Base-by-base conservation (phyloP, 1,284 basidiomycete genomes). In the Pseudozyma pruni region DNA sequence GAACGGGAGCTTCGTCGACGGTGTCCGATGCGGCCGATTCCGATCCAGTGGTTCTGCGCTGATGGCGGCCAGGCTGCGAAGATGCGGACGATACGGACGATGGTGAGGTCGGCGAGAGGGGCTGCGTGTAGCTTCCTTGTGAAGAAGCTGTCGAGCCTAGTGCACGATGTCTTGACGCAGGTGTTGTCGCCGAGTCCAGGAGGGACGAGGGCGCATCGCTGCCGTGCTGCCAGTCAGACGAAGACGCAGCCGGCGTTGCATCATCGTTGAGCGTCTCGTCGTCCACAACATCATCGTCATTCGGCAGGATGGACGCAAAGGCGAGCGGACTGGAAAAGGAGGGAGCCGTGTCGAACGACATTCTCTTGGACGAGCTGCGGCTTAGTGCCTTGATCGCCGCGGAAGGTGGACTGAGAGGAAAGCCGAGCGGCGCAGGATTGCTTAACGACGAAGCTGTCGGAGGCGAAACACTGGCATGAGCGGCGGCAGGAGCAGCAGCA, bases 281-380 rank as follows among this genome's bases (percentile, higher is more conserved):
- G 22, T 72, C 57, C 32, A 58, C 50, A 33, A 41, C n/a, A 29
- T 69, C 64, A 17, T 67, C 60, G 14, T 80, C 79, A n/a, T 64
- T 58, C 8, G 78, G 73, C 13, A 81, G 51, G 35, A 68, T 73
- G 13, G 75, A 72, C 11, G 76, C 73, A 39, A 78, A 71, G 8
- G 79, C 79, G 35, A 81, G 73, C 25, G 79, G 79, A 33, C 79
- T 81, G 16, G 78, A 80, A 25, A 80, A 80, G 42, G 78, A 80
- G 2, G 79, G 79, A 14, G 73, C 59, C 17, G 48, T 76, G 61
- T 72, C 69, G 59, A 72, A 67, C 37, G 69, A 72, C 69, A 72
- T 72, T n/a, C 54, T 72, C 48, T 62, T 72, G 58, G 66, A 56
- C 19, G 71, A 66, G 51, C 40, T 48, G 19, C 56, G 57, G 31